A percentile compares a stretch with the other conserved stretches of the same genome.
These are phyloP conservation scores for Alectoria sarmentosa DNA, from an alignment of 495 filamentous ascomycete species.

Conservation along the genomic window DNA sequence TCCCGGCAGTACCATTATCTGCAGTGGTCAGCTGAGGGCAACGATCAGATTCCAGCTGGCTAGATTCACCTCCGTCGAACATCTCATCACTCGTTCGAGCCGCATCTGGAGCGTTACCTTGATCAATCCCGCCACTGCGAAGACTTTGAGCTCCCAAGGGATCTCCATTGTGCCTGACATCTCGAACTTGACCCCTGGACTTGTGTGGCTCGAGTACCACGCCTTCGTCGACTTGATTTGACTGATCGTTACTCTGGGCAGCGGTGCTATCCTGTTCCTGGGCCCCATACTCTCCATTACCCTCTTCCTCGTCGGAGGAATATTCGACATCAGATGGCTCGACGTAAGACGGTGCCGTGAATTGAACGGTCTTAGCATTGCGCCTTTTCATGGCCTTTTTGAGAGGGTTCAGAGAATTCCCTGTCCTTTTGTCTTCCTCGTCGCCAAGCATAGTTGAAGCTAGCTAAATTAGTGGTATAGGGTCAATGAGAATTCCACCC, in stretches of 20 bases:
- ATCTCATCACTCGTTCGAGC: conserved; percentile 59
- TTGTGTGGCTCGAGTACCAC: conserved; percentile 44
- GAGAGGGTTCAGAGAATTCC: conserved; percentile 82
- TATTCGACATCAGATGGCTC: conserved; percentile 89
- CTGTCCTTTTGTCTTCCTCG: conserved; percentile 56
- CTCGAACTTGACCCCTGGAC: conserved; percentile 26
- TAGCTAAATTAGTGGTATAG: conserved; percentile 44
- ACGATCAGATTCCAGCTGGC: conserved; percentile 6
- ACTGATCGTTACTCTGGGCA: conserved; percentile 24
- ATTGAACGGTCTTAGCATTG: conserved; percentile 84
- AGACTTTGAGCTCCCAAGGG: conserved; percentile 4
- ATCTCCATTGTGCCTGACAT: conserved; percentile 17
- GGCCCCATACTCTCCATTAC: conserved; percentile 37
- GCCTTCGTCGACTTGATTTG: conserved; percentile 31
- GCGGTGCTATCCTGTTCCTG: conserved; percentile 34
- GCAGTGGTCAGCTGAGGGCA: conserved; percentile 16
- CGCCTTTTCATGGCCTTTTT: conserved; percentile 84
- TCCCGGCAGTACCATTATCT: conserved; percentile 51
- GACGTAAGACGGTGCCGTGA: conserved; percentile 77
- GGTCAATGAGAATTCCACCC: not conserved
- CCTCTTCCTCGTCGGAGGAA: conserved; percentile 80
- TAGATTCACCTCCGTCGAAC: conserved; percentile 44
- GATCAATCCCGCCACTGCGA: conserved; percentile 28
- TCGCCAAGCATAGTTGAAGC: conserved; percentile 84
- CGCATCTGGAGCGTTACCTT: conserved; percentile 33